Evolutionary conservation across 2,329 filamentous ascomycete genomes (phyloP), one percentile per base, ranked within the genome.

Genomic region (Madurella fahalii): DNA sequence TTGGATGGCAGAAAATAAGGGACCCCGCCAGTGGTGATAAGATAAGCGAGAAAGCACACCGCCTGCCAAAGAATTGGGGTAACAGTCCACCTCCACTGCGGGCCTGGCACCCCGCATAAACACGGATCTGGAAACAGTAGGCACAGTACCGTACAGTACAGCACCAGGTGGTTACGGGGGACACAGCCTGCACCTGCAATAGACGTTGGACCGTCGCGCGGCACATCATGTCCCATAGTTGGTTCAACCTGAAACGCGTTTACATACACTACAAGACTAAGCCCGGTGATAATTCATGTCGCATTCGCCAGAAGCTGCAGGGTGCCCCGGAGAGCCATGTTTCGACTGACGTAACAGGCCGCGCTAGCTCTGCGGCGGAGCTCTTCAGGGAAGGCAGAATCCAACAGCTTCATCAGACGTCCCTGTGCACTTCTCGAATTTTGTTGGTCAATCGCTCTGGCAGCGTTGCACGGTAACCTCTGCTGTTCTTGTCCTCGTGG

Each of bases 281-380:
- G 25, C 25, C 7, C 25, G 7, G 25, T 25, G 25, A 7, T 25
- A 7, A 4, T 25, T 25, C 25, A 3, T 25, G 25, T 25, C 25
- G 25, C 25, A 25, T 25, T 25, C 7, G 25, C 25, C 25, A 25
- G 25, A 25, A 25, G 25, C 7, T 3, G 25, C 25, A 4, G 25
- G 3, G 25, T 25, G 25, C 25, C 25, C 25, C 25, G 25, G 25
- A 25, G 25, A 25, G 25, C 25, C 25, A 25, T 25, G 34, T 37
- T 31, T 31, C 25, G 30, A 63, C 60, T 64, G 62, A 64, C 62
- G 62, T 64, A 64, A 64, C 56, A 31, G 47, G 58, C 60, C 62
- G 58, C 61, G 59, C 51, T 47, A 54, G 53, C 53, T 49, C 49
- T 60, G 61, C 40, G 61, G 61, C 61, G 61, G 49, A 62, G 61